Conservation (phyloP, 139 green algal species). For the Microglena sp. region DNA sequence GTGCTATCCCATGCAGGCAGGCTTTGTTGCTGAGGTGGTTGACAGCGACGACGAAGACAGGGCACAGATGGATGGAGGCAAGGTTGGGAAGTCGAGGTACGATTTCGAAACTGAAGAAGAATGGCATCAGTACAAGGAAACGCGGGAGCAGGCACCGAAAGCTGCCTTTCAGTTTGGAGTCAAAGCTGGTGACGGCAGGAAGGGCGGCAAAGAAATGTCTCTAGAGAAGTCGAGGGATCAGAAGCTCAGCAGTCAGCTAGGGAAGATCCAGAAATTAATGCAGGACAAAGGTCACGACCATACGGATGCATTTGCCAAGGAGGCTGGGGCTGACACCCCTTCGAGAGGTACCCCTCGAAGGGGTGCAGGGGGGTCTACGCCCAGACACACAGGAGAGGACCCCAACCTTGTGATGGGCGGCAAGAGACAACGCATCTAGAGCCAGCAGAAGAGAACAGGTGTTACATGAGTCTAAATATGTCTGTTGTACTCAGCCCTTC, state of each 20-base stretch:
- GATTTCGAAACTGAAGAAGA: constrained; percentile 75
- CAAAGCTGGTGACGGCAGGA: constrained; percentile 57
- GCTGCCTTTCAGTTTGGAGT: constrained; percentile 72
- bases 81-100: constrained; percentile 29
- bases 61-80: constrained; percentile 39
- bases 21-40: constrained; percentile 25
- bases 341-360: too few species aligned
- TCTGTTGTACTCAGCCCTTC: too few species aligned
- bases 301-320: constrained; percentile 32
- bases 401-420: background rate
- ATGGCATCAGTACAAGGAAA: constrained; percentile 54
- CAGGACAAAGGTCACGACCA: constrained; percentile 53
- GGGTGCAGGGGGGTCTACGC: background rate
- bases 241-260: constrained; percentile 62
- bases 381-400: constrained; percentile 1
- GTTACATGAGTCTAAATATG: too few species aligned
- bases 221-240: constrained; percentile 19
- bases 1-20: constrained; percentile 35
- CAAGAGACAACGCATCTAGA: constrained; percentile 13
- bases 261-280: constrained; percentile 58
- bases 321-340: too few species aligned
- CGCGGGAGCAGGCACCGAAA: constrained; percentile 50
- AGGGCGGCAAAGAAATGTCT: constrained; percentile 34
- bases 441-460: too few species aligned
- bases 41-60: constrained; percentile 30